Conservation (phyloP, 768 basidiomycete genomes). For the Mycena indigotica region DNA sequence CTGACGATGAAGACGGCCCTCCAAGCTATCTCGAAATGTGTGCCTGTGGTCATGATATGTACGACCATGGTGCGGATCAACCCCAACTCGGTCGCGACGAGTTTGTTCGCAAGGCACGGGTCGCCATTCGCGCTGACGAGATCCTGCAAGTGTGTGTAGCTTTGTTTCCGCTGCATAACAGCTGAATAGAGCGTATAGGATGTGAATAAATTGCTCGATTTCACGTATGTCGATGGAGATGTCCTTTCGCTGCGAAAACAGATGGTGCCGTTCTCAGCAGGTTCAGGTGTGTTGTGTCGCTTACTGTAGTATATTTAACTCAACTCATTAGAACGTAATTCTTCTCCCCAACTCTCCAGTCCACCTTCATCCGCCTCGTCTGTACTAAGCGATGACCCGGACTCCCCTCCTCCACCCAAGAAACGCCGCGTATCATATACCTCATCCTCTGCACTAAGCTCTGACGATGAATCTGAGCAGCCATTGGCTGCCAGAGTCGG, state of each 20-base stretch:
- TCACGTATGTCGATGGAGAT: slow-evolving; percentile 71
- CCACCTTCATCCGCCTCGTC: slow-evolving; percentile 54
- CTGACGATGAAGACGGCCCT: slow-evolving; percentile 65
- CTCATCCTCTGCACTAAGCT: slow-evolving; percentile 57
- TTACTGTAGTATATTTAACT: slow-evolving; percentile 2
- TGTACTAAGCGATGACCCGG: slow-evolving; percentile 41
- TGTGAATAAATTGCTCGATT: slow-evolving; percentile 74
- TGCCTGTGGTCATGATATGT: slow-evolving; percentile 67
- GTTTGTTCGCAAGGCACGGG: slow-evolving; percentile 69
- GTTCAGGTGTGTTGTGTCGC: slow-evolving; percentile 3
- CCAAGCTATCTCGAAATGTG: slow-evolving; percentile 61
- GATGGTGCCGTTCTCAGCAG: slow-evolving; percentile 54
- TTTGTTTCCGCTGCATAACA: slow-evolving; percentile 10
- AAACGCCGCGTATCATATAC: slow-evolving; percentile 49
- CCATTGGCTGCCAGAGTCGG: slow-evolving; percentile 55
- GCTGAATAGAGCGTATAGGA: slow-evolving; percentile 50
- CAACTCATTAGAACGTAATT: not conserved
- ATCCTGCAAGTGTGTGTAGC: slow-evolving; percentile 77
- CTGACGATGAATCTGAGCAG: slow-evolving; percentile 57
- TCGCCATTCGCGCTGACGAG: slow-evolving; percentile 82
- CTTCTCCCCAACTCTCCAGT: slow-evolving; percentile 31
- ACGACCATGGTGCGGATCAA: slow-evolving; percentile 69
- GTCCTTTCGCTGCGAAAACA: slow-evolving; percentile 70
- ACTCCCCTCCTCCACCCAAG: slow-evolving; percentile 50
- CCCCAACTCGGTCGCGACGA: slow-evolving; percentile 58